These are phyloP conservation scores for Climacium dendroides DNA, from an alignment of 225 moss, liverwort and hornwort species.

Conservation along the genomic window DNA sequence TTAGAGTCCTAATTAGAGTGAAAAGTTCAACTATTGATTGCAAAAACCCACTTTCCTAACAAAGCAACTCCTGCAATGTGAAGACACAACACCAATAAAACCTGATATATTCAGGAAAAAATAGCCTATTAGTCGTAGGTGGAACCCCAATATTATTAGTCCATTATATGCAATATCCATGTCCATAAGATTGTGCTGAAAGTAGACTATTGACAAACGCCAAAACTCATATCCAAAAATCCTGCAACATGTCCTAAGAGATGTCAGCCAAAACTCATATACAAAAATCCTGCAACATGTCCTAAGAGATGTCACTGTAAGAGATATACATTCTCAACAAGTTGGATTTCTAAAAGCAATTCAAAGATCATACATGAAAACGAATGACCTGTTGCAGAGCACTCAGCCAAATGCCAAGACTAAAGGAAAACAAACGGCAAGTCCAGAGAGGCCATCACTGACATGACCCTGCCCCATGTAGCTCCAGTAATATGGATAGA, in stretches of 20 bases:
- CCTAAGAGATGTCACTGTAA: neutral
- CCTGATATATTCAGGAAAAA: neutral
- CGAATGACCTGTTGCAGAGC: neutral
- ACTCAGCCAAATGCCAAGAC: neutral
- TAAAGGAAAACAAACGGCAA: neutral
- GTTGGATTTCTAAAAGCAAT: neutral
- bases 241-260: neutral
- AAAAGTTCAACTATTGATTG: neutral
- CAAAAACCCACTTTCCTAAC: neutral
- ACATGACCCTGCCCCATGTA: neutral
- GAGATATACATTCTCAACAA: neutral
- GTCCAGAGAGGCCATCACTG: neutral
- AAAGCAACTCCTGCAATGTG: neutral
- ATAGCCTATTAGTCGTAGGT: neutral
- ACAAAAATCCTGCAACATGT: neutral
- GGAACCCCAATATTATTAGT: neutral
- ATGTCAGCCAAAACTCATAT: neutral
- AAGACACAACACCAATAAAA: neutral
- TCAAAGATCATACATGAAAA: neutral
- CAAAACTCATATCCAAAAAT: neutral
- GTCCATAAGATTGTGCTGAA: neutral
- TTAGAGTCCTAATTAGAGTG: too few relatives aligned
- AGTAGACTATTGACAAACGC: neutral
- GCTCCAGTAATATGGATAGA: neutral
- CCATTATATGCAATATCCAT: neutral